Evolutionary conservation across 208 protist genomes (phyloP), one percentile per base, ranked within the genome.

Genomic region (Leishmania martiniquensis): DNA sequence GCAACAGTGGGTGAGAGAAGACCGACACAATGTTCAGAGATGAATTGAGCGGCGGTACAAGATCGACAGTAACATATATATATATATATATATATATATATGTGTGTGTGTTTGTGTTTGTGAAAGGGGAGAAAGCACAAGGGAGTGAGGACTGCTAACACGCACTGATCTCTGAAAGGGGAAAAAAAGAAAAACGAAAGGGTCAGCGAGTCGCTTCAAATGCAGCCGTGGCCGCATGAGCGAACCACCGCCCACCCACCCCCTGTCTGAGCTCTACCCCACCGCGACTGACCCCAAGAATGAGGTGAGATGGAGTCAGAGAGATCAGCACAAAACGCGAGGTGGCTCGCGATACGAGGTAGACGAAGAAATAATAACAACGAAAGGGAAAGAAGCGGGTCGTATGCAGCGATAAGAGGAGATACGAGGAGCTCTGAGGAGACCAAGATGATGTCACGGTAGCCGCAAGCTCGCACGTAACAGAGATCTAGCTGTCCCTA

Each of bases 111-210:
- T n/a, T n/a, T n/a, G n/a, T n/a, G n/a, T n/a, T n/a, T n/a, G n/a
- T n/a, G n/a, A n/a, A n/a, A n/a, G n/a, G 34, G 55, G 6, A 29
- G 15, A 39, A 20, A 10, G 9, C 29, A 9, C 29, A 29, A 37
- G 12, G 9, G 17, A 13, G 34, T n/a, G 17, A 49, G 5, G 6
- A 49, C 39, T 13, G n/a, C 22, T 4, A 42, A 5, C 12, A 39
- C 22, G 32, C n/a, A 29, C 32, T 47, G 9, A 32, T 44, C 13
- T 22, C 29, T 47, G 47, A 63, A 34, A 32, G 47, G 59, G n/a
- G 22, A 72, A 20, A 78, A 72, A 42, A 78, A 60, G 47, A 78
- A 42, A 12, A 72, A 20, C 71, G 62, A 42, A 78, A 60, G 47
- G 72, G 57, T n/a, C 42, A 75, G 37, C 55, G 3, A 63, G 13